A percentile compares a stretch with the other conserved stretches of the same genome.
These are phyloP conservation scores for Starmerella bombicola DNA, from an alignment of 805 yeast genomes.

Conservation along the genomic window DNA sequence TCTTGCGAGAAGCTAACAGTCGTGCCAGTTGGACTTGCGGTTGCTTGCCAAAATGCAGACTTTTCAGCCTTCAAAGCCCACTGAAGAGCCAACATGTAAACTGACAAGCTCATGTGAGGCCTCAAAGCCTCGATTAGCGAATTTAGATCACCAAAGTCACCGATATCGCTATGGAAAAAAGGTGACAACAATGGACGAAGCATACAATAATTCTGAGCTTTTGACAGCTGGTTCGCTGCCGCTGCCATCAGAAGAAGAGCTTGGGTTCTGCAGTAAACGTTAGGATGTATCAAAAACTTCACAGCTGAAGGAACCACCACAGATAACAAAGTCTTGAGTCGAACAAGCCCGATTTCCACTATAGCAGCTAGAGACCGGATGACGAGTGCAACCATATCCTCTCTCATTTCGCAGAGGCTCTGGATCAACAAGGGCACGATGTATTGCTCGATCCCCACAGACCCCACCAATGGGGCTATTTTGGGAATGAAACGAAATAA, in stretches of 20 bases:
- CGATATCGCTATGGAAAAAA: conserved; percentile 63
- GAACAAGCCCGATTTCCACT: conserved; percentile 44
- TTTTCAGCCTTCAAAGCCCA: conserved; percentile 59
- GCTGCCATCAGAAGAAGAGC: conserved; percentile 49
- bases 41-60: conserved; percentile 66
- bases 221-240: conserved; percentile 47
- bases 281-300: conserved; percentile 68
- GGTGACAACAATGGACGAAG: conserved; percentile 69
- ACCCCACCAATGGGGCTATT: conserved; percentile 70
- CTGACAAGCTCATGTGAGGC: conserved; percentile 51
- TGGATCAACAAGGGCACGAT: conserved; percentile 75
- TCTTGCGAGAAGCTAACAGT: conserved; percentile 23
- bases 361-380: conserved; percentile 46
- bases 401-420: conserved; percentile 61
- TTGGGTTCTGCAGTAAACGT: conserved; percentile 68
- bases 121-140: conserved; percentile 51
- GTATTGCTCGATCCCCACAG: conserved; percentile 72
- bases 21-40: not conserved
- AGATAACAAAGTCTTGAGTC: conserved; percentile 38
- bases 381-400: conserved; percentile 65
- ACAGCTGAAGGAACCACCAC: conserved; percentile 41
- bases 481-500: conserved; percentile 62
- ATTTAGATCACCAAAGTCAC: conserved; percentile 51
- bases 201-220: conserved; percentile 74
- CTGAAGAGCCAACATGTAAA: conserved; percentile 47